These are phyloP conservation scores for Ophiostoma angusticollis DNA, from an alignment of 2,329 filamentous ascomycete genomes.

Conservation along the genomic window DNA sequence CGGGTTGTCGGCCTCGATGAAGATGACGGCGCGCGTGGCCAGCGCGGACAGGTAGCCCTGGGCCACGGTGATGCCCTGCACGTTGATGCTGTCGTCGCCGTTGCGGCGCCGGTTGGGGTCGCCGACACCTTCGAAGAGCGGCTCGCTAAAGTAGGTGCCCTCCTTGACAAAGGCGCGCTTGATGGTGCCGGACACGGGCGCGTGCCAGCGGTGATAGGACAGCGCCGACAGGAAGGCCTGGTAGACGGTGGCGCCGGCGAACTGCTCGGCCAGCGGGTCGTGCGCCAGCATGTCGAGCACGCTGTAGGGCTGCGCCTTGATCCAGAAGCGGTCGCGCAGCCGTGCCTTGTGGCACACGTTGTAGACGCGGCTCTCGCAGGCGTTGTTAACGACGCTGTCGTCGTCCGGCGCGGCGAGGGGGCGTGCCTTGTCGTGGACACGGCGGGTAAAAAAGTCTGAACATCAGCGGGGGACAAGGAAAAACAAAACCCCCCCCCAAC, in stretches of 20 bases:
- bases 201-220: conserved; percentile 61
- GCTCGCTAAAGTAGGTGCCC: conserved; percentile 57
- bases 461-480: background rate
- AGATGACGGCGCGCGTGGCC: conserved; percentile 57
- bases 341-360: conserved; percentile 36
- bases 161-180: conserved; percentile 43
- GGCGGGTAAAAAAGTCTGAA: conserved; percentile 47
- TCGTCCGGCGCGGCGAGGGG: conserved; percentile 46
- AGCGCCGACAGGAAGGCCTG: conserved; percentile 56
- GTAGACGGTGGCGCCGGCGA: conserved; percentile 53
- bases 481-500: background rate
- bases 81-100: conserved; percentile 21
- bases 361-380: conserved; percentile 51
- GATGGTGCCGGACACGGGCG: conserved; percentile 51
- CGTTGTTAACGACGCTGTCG: conserved; percentile 41
- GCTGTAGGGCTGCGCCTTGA: conserved; percentile 58
- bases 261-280: conserved; percentile 38
- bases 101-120: conserved; percentile 7
- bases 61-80: conserved; percentile 31
- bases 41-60: conserved; percentile 55
- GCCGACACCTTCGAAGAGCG: conserved; percentile 24
- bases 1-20: conserved; percentile 56
- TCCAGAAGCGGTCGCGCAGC: conserved; percentile 50
- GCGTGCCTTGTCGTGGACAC: conserved; percentile 38
- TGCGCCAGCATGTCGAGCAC: conserved; percentile 49